These are phyloP conservation scores for Trifolium subterraneum DNA, from an alignment of 306 rosid species.

Conservation along the genomic window DNA sequence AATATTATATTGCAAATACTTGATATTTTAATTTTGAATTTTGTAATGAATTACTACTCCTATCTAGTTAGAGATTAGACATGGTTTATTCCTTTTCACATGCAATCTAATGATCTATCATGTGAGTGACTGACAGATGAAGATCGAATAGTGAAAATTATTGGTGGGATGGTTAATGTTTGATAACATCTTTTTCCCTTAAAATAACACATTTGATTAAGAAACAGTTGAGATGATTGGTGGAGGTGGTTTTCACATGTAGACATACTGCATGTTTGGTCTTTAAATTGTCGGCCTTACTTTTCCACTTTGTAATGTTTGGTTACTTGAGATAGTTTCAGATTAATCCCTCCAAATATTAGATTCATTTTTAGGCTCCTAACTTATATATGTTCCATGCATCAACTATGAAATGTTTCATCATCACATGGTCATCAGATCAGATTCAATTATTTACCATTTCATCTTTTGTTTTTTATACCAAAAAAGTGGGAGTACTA, in stretches of 20 bases:
- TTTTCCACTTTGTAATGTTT: conserved; percentile 11
- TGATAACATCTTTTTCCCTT: not conserved
- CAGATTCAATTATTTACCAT: too few relatives aligned
- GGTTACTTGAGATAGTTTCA: not conserved
- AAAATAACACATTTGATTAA: conserved; percentile 36
- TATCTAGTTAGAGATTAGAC: conserved; percentile 1
- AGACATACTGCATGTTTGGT: conserved; percentile 49
- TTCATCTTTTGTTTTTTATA: too few relatives aligned
- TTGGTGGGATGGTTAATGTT: conserved; percentile 35
- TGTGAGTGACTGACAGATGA: conserved; percentile 37
- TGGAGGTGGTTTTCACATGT: conserved; percentile 49
- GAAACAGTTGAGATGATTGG: conserved; percentile 39
- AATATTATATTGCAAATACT: not conserved
- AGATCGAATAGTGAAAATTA: conserved; percentile 32
- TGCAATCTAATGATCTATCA: conserved; percentile 43
- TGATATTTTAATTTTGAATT: conserved; percentile 10
- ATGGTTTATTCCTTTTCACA: conserved; percentile 53
- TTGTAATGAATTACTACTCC: not conserved
- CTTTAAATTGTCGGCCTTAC: conserved; percentile 41
- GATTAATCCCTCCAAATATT: not conserved
- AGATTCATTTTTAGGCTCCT: too few relatives aligned
- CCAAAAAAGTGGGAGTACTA: too few relatives aligned
- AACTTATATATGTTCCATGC: too few relatives aligned
- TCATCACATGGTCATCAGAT: too few relatives aligned
- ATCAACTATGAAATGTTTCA: too few relatives aligned